Evolutionary conservation across 306 rosid genomes (phyloP).

Genomic region (Albizia julibrissin): DNA sequence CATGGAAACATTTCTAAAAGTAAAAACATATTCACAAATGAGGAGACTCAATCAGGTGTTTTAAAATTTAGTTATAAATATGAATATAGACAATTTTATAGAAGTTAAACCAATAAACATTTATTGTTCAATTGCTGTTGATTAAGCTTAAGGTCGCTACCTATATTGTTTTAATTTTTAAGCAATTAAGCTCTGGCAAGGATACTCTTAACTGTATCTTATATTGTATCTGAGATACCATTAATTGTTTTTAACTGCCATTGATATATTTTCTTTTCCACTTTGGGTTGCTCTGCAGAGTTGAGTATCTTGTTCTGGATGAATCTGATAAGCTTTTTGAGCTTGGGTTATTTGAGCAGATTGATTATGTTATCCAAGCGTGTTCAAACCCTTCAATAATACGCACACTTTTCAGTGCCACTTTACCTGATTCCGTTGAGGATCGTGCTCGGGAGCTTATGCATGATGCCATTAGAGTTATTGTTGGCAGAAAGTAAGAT

Average conservation of each 20-base stretch:
- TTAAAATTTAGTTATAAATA: neutral
- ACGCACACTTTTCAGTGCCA: conserved; percentile 91
- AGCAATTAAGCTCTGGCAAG: conserved; percentile 7
- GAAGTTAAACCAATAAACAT: neutral
- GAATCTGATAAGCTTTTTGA: conserved; percentile 98
- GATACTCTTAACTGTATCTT: conserved; percentile 14
- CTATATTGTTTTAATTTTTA: conserved; percentile 5
- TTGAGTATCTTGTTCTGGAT: conserved; percentile 87
- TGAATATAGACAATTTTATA: neutral
- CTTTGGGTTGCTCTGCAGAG: conserved; percentile 58
- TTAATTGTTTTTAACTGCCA: conserved; percentile 6
- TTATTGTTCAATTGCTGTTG: conserved; percentile 3
- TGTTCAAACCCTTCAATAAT: conserved; percentile 88
- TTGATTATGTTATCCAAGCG: conserved; percentile 80
- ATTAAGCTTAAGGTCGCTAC: conserved; percentile 12
- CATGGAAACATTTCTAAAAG: conserved; percentile 20
- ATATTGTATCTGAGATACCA: neutral
- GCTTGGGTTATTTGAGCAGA: conserved; percentile 78
- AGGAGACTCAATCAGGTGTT: neutral
- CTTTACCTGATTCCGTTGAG: conserved; percentile 92
- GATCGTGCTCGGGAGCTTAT: conserved; percentile 88
- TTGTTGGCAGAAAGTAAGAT: conserved; percentile 94
- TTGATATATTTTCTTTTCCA: conserved; percentile 32
- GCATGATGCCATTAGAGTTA: conserved; percentile 96
- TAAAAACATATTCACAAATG: neutral